These are phyloP conservation scores for Neospora caninum DNA, from an alignment of 169 alveolate species.

Conservation along the genomic window DNA sequence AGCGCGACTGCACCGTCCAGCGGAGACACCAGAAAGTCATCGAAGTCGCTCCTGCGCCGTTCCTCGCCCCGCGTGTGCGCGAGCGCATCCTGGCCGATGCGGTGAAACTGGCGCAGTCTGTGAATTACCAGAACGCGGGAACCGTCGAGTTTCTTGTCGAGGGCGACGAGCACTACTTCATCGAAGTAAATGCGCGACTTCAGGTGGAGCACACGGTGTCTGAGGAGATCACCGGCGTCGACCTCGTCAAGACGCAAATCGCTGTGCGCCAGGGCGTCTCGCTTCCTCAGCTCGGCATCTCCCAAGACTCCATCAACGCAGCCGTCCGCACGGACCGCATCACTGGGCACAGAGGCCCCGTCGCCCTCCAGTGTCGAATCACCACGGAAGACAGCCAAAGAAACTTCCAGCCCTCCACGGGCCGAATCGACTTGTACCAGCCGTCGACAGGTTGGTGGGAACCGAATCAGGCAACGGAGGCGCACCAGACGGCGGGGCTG, in stretches of 20 bases:
- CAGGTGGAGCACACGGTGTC: conserved; percentile 90
- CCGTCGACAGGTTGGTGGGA: not conserved
- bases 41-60: conserved; percentile 74
- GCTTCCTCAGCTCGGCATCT: conserved; percentile 31
- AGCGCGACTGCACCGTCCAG: conserved; percentile 93
- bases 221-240: conserved; percentile 85
- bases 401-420: conserved; percentile 45
- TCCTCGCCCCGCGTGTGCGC: conserved; percentile 70
- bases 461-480: too few relatives aligned
- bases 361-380: conserved; percentile 33
- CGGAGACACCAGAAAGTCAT: conserved; percentile 92
- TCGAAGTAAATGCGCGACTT: conserved; percentile 89
- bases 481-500: too few relatives aligned
- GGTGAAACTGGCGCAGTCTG: conserved; percentile 81
- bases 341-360: conserved; percentile 15
- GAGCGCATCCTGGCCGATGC: conserved; percentile 77
- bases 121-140: conserved; percentile 86
- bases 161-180: conserved; percentile 71
- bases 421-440: conserved; percentile 37
- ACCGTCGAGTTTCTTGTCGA: conserved; percentile 77
- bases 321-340: not conserved
- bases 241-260: conserved; percentile 86
- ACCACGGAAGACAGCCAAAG: conserved; percentile 52
- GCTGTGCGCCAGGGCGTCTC: conserved; percentile 74
- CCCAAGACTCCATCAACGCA: not conserved